Evolutionary conservation across 768 basidiomycete genomes (phyloP), one percentile per base, ranked within the genome.

Genomic region (Rhodotorula babjevae): DNA sequence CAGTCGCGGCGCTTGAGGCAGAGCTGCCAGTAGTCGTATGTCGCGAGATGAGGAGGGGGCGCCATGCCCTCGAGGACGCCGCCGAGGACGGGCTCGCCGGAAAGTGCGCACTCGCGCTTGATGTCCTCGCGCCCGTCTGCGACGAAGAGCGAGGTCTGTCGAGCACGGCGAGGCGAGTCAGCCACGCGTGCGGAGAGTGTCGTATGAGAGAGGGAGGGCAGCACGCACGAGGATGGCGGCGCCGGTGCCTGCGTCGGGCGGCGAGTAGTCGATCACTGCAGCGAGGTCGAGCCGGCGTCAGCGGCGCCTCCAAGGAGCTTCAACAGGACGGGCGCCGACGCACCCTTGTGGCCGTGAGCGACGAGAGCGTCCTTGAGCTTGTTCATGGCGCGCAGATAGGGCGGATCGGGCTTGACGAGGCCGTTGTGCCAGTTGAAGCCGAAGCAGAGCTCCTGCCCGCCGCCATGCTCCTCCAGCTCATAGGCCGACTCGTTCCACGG

Each of bases 231-330:
- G 77, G 21, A 79, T 78, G 1, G 81, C 72, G 61, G 77, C 78
- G 4, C 89, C 82, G 66, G 85, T 84, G 15, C 69, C 68, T 74
- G 89, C 87, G 46, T 87, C 84, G 52, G 83, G 78, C 0, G 87
- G 86, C 50, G 83, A 80, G 89, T 89, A 92, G 63, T 89, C 86
- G 63, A 91, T 84, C n/a, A 91, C 90, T 89, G n/a, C n/a, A n/a
- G n/a, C n/a, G 65, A n/a, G n/a, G n/a, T n/a, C n/a, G n/a, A n/a
- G n/a, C n/a, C n/a, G n/a, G n/a, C n/a, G n/a, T n/a, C n/a, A n/a
- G n/a, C n/a, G n/a, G n/a, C n/a, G n/a, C n/a, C n/a, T n/a, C n/a
- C n/a, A n/a, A n/a, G n/a, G n/a, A n/a, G n/a, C n/a, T n/a, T n/a
- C n/a, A n/a, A n/a, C n/a, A n/a, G n/a, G n/a, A n/a, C n/a, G n/a